Evolutionary conservation across 176 grass and related monocot genomes (phyloP).

Genomic region (Musa troglodytarum): DNA sequence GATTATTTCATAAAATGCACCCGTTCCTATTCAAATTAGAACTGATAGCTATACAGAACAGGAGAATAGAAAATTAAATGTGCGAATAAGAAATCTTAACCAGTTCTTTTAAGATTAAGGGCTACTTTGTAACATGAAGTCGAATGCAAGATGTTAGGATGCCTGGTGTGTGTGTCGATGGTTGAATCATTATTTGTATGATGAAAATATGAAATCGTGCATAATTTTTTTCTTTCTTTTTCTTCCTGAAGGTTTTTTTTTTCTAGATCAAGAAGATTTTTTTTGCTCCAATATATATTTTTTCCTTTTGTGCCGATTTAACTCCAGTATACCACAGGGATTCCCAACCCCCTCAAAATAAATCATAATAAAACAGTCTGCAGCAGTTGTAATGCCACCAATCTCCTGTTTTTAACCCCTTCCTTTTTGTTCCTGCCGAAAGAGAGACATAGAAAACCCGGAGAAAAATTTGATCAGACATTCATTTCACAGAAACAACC

Average conservation of each 20-base stretch:
- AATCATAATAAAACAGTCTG: background rate
- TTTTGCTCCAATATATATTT: background rate
- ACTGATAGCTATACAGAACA: background rate
- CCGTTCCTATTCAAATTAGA: background rate
- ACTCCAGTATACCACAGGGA: background rate
- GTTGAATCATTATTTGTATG: background rate
- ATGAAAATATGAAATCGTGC: no score
- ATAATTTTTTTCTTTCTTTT: background rate
- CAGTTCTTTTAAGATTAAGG: no score
- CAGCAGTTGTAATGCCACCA: constrained; percentile 12
- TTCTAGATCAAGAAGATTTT: background rate
- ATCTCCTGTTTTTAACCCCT: constrained; percentile 7
- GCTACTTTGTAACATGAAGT: background rate
- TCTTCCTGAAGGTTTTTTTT: background rate
- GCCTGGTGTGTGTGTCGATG: background rate
- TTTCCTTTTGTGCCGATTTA: background rate
- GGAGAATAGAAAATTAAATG: background rate
- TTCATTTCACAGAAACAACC: constrained; percentile 4
- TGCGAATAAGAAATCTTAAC: background rate
- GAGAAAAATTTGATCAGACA: constrained; percentile 11
- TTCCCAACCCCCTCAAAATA: background rate
- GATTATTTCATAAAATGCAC: background rate
- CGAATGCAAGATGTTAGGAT: background rate
- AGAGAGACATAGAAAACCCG: constrained; percentile 9
- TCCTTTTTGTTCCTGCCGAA: constrained; percentile 11